Conservation (phyloP, 1,139 yeast genomes). For the Candida labiduridarum region DNA sequence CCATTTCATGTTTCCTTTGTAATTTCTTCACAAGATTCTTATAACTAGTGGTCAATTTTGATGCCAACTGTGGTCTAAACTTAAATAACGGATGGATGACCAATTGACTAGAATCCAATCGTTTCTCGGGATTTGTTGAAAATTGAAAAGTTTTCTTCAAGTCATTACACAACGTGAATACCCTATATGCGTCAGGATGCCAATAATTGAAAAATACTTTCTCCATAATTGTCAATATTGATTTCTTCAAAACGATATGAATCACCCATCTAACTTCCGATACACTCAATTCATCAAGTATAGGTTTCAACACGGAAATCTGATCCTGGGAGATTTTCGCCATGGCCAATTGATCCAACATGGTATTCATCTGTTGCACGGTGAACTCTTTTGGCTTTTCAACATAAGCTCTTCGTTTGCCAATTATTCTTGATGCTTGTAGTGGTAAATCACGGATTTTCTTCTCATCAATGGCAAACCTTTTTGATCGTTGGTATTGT, state of each 20-base stretch:
- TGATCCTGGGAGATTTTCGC: conserved; percentile 43
- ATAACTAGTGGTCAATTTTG: conserved; percentile 52
- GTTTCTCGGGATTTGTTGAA: conserved; percentile 49
- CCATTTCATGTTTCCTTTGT: conserved; percentile 26
- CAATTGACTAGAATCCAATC: conserved; percentile 48
- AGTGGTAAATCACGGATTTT: conserved; percentile 48
- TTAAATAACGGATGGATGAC: conserved; percentile 53
- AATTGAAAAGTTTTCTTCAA: conserved; percentile 63
- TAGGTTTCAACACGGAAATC: conserved; percentile 45
- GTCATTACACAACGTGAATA: conserved; percentile 69
- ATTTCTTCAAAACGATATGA: conserved; percentile 63
- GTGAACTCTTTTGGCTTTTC: conserved; percentile 45
- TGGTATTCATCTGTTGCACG: conserved; percentile 58
- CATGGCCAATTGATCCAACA: conserved; percentile 49
- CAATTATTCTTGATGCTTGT: conserved; percentile 48
- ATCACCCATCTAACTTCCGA: conserved; percentile 72
- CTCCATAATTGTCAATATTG: conserved; percentile 63
- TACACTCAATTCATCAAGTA: conserved; percentile 58
- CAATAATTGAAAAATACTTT: conserved; percentile 61
- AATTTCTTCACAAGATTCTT: conserved; percentile 49
- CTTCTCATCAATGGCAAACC: conserved; percentile 21
- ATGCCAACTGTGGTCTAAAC: conserved; percentile 74
- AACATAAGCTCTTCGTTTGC: conserved; percentile 48
- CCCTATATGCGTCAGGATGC: conserved; percentile 79
- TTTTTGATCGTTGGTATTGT: conserved; percentile 29